Percentiles rank a stretch among this genome's conserved stretches.
Conservation (phyloP, 2,329 filamentous ascomycete species). For the Amesomyces nigricolor region DNA sequence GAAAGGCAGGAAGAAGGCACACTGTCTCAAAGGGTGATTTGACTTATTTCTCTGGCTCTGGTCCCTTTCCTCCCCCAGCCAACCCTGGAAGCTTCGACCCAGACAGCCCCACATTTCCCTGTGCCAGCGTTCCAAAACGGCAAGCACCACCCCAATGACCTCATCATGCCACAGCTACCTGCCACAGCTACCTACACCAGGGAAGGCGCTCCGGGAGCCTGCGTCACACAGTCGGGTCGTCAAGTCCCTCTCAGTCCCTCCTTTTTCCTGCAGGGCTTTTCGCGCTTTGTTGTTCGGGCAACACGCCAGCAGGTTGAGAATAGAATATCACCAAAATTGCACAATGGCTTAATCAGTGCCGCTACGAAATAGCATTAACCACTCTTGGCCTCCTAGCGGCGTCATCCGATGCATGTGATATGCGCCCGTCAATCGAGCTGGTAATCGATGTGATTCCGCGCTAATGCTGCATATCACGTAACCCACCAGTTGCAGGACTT, state of each 20-base stretch:
- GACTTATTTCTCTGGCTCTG: constrained; percentile 10
- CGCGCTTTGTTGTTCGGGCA: too few relatives aligned
- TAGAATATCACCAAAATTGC: too few relatives aligned
- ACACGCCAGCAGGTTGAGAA: too few relatives aligned
- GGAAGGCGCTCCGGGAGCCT: background rate
- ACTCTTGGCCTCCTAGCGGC: background rate
- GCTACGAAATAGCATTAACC: too few relatives aligned
- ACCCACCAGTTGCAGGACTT: background rate
- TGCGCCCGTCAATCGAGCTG: too few relatives aligned
- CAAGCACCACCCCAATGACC: constrained; percentile 23
- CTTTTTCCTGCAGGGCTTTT: background rate
- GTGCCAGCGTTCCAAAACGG: constrained; percentile 4
- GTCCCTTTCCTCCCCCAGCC: background rate
- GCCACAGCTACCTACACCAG: background rate
- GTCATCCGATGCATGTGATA: constrained; percentile 25
- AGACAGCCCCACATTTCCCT: constrained; percentile 1
- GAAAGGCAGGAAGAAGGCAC: constrained; percentile 16
- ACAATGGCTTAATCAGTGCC: background rate
- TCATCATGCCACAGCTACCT: constrained; percentile 28
- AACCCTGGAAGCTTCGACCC: background rate
- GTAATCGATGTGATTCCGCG: too few relatives aligned
- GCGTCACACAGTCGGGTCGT: background rate
- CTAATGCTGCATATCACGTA: constrained; percentile 14
- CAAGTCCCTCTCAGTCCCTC: background rate
- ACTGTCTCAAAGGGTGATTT: constrained; percentile 13